Evolutionary conservation across 345 rosid species (phyloP), one percentile per base, ranked within the genome.

Genomic region (Toxicodendron radicans): DNA sequence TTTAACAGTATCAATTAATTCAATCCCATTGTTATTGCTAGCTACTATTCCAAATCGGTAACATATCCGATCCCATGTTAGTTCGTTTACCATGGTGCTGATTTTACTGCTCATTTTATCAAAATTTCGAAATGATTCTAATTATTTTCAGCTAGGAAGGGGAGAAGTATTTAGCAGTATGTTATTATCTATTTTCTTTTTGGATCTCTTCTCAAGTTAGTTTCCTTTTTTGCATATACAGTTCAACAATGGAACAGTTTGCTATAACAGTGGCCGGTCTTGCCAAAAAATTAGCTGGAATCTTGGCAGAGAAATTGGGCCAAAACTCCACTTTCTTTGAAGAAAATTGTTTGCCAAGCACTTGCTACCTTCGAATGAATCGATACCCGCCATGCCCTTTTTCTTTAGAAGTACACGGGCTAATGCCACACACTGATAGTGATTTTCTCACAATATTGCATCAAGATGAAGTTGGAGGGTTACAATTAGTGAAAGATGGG

Each of bases 371-470:
- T 10, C 85, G 99, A 70, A 87, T 95, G 86, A 95, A 95, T 67
- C 79, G 92, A 59, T 95, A 93, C 73, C 98, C 97, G 2, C 95
- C 97, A 5, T 93, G 99, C 77, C 88, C 92, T 0, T 64, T 83
- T 43, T 83, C 89, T 16, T 41, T 74, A 8, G 80, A 82, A 10
- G 81, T 91, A 14, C 86, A 80, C 73, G 99, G 98, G 3, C 83
- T 95, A 46, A 87, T 89, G 88, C 97, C 99, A 2, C 99, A 95
- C 81, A 95, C 99, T 0, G 98, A 95, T 64, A 95, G 98, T 73
- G 98, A 93, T 80, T 95, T 95, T 83, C 93, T 95, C 79, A 95
- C 99, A 2, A 84, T 95, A 73, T 75, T 93, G 67, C 85, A 91
- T 57, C 97, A 95, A 76, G 99, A 95, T 68, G 85, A 86, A 24